phyloP scores from a whole-genome alignment of 1,139 yeast species.

The Kodamaea suecica region DNA sequence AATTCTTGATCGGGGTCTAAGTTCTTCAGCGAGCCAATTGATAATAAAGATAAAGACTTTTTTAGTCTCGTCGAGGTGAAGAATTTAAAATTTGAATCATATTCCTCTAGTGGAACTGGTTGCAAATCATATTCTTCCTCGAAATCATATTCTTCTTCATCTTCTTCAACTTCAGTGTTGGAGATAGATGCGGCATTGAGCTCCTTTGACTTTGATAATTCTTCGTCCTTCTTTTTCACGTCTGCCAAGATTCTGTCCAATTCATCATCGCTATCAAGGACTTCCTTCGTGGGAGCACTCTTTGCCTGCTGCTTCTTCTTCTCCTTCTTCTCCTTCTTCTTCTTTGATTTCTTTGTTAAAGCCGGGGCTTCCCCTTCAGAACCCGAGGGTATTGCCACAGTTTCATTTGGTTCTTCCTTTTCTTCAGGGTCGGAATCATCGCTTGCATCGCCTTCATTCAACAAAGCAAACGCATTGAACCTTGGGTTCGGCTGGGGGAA shows the following conservation, averaged over 20 bases:
- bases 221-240: conserved; percentile 32
- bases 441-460: conserved; percentile 39
- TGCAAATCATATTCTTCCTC: conserved; percentile 32
- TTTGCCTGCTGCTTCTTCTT: conserved; percentile 9
- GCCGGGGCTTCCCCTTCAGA: too few relatives aligned
- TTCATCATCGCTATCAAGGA: conserved; percentile 37
- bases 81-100: conserved; percentile 42
- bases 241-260: conserved; percentile 40
- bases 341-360: conserved; percentile 8
- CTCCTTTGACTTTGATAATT: conserved; percentile 1
- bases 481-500: conserved; percentile 18
- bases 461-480: conserved; percentile 54
- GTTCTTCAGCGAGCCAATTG: conserved; percentile 46
- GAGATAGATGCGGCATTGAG: background rate
- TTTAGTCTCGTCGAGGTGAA: conserved; percentile 44
- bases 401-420: conserved; percentile 12
- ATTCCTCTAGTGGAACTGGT: conserved; percentile 32
- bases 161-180: conserved; percentile 13
- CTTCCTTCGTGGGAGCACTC: conserved; percentile 4
- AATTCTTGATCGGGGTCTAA: conserved; percentile 83
- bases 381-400: conserved; percentile 6
- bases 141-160: conserved; percentile 28
- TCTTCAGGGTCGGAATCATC: conserved; percentile 22
- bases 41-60: conserved; percentile 38
- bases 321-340: conserved; percentile 20